phyloP scores from a whole-genome alignment of 495 filamentous ascomycete species.

The Clavariopsis aquatica region DNA sequence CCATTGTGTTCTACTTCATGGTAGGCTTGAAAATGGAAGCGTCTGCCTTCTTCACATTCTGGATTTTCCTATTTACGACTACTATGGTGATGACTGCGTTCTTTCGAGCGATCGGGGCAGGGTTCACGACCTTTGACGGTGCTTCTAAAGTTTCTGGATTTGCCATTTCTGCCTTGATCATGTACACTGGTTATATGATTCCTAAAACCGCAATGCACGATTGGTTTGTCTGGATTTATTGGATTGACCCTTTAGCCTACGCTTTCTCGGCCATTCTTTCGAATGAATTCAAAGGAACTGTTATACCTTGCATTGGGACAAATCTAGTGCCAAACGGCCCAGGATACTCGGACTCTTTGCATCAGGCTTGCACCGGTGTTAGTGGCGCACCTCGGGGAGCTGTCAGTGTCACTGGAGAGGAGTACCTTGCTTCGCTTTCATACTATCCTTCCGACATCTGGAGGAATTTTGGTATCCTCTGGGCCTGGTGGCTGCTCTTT shows the following conservation, averaged over 20 bases:
- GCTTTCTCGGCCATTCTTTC: slow-evolving; percentile 49
- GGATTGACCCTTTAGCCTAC: slow-evolving; percentile 50
- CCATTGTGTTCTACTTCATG: slow-evolving; percentile 61
- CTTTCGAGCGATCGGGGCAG: slow-evolving; percentile 50
- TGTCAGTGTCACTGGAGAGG: slow-evolving; percentile 32
- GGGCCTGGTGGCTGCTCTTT: slow-evolving; percentile 33
- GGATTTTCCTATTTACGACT: slow-evolving; percentile 54
- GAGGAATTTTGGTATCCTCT: slow-evolving; percentile 41
- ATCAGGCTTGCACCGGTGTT: slow-evolving; percentile 24
- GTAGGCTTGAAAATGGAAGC: slow-evolving; percentile 52
- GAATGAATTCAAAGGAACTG: slow-evolving; percentile 48
- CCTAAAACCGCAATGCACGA: slow-evolving; percentile 50
- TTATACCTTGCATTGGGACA: slow-evolving; percentile 22
- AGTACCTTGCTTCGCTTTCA: slow-evolving; percentile 22
- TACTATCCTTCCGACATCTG: slow-evolving; percentile 31
- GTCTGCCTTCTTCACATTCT: slow-evolving; percentile 55
- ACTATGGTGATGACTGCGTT: slow-evolving; percentile 60
- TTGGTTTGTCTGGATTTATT: slow-evolving; percentile 54
- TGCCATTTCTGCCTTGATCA: slow-evolving; percentile 45
- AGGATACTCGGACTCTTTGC: slow-evolving; percentile 15
- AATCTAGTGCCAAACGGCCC: slow-evolving; percentile 20
- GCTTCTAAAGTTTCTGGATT: slow-evolving; percentile 60
- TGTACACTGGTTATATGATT: slow-evolving; percentile 39
- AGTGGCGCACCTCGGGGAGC: slow-evolving; percentile 24
- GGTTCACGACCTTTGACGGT: slow-evolving; percentile 46